A percentile compares a stretch with the other conserved stretches of the same genome.
phyloP scores from a whole-genome alignment of 441 rosid genomes.

The Populus trichocarpa region DNA sequence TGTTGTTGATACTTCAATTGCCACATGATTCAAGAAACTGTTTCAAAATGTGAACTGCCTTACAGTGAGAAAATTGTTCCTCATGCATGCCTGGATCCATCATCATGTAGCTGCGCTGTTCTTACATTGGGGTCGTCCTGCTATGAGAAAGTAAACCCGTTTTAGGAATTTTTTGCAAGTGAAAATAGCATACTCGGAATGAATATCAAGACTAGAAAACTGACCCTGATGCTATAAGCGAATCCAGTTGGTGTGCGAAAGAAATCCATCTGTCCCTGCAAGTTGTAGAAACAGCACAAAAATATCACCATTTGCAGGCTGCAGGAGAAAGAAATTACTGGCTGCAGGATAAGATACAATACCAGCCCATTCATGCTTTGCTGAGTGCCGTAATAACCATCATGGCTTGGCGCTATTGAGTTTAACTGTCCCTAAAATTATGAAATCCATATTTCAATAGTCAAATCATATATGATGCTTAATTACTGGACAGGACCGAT shows the following conservation, averaged over 20 bases:
- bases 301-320: conserved; percentile 4
- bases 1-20: background rate
- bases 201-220: conserved; percentile 13
- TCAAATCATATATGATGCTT: background rate
- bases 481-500: background rate
- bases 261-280: conserved; percentile 77
- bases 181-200: background rate
- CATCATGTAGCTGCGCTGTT: conserved; percentile 70
- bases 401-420: conserved; percentile 76
- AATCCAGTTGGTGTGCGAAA: conserved; percentile 55
- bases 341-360: conserved; percentile 16
- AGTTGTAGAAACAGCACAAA: conserved; percentile 1
- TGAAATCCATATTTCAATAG: background rate
- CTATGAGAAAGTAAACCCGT: conserved; percentile 12
- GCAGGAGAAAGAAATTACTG: background rate
- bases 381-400: conserved; percentile 59
- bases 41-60: conserved; percentile 9
- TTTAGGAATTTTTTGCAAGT: conserved; percentile 1
- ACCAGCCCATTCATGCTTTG: conserved; percentile 85
- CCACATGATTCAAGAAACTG: background rate
- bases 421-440: conserved; percentile 68
- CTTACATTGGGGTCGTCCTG: conserved; percentile 85
- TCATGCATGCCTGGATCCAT: conserved; percentile 65
- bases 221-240: conserved; percentile 67
- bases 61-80: background rate